Conservation (phyloP, 2,329 filamentous ascomycete genomes). For the Trichoderma guizhouense region DNA sequence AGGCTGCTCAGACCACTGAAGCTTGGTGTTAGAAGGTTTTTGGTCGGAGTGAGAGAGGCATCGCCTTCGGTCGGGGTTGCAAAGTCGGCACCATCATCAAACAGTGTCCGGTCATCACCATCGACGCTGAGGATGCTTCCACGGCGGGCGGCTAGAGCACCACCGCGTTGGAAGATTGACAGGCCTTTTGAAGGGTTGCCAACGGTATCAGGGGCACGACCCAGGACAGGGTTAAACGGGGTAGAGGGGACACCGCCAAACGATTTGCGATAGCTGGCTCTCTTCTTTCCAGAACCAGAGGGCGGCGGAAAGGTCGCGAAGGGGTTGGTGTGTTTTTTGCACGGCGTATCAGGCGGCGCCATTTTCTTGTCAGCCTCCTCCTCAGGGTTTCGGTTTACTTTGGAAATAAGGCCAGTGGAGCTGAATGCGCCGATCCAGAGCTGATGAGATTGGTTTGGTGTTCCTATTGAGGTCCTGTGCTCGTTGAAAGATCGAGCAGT, state of each 20-base stretch:
- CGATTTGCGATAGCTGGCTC: constrained; percentile 62
- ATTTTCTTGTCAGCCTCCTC: constrained; percentile 58
- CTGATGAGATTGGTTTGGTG: constrained; percentile 53
- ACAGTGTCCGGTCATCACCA: constrained; percentile 64
- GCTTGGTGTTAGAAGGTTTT: constrained; percentile 53
- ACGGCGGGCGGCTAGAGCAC: constrained; percentile 44
- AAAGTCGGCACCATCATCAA: constrained; percentile 31
- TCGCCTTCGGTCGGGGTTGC: constrained; percentile 47
- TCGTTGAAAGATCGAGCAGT: constrained; percentile 30
- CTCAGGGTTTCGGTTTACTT: constrained; percentile 83
- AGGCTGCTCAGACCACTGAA: constrained; percentile 37
- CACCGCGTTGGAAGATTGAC: constrained; percentile 62
- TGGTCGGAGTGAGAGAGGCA: constrained; percentile 91
- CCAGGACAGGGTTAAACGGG: constrained; percentile 66
- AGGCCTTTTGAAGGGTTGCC: constrained; percentile 58
- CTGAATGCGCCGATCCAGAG: constrained; percentile 82
- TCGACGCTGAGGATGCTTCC: constrained; percentile 79
- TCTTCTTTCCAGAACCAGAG: constrained; percentile 59
- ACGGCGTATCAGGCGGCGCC: constrained; percentile 89
- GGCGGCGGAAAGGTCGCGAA: constrained; percentile 64
- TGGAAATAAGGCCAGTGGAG: constrained; percentile 92
- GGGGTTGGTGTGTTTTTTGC: constrained; percentile 75
- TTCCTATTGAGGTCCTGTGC: constrained; percentile 28
- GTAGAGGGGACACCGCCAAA: constrained; percentile 74
- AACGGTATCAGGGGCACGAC: constrained; percentile 45